Evolutionary conservation across 768 basidiomycete genomes (phyloP).

Genomic region (Boletus rubropictus): DNA sequence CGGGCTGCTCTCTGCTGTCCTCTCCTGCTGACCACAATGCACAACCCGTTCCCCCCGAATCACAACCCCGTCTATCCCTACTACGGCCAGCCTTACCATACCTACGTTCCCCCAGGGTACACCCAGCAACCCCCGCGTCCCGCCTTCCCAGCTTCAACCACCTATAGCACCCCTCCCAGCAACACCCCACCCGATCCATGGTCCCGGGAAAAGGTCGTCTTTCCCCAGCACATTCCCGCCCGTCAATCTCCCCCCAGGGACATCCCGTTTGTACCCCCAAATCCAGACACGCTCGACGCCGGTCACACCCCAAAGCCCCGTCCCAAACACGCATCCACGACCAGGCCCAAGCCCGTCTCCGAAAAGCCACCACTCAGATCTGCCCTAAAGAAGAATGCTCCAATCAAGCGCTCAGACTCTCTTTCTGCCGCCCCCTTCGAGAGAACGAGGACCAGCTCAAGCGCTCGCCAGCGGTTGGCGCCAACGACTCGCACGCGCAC

Average conservation of each 20-base stretch:
- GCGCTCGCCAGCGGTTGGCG: slow-evolving; percentile 27
- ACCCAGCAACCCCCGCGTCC: slow-evolving; percentile 18
- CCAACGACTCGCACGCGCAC: slow-evolving; percentile 33
- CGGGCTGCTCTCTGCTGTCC: neutral
- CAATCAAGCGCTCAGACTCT: slow-evolving; percentile 22
- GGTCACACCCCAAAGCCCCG: slow-evolving; percentile 26
- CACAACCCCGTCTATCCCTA: slow-evolving; percentile 43
- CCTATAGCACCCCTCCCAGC: slow-evolving; percentile 29
- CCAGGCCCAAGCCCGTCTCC: slow-evolving; percentile 18
- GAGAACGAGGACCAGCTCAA: slow-evolving; percentile 41
- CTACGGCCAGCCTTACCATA: slow-evolving; percentile 42
- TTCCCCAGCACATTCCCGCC: slow-evolving; percentile 22
- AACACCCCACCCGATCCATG: slow-evolving; percentile 29
- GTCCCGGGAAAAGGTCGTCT: slow-evolving; percentile 31
- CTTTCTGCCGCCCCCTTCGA: slow-evolving; percentile 26
- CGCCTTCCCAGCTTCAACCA: slow-evolving; percentile 2
- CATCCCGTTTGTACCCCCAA: slow-evolving; percentile 24
- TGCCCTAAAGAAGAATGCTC: slow-evolving; percentile 51
- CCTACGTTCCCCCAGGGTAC: slow-evolving; percentile 30
- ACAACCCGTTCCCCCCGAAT: slow-evolving; percentile 27
- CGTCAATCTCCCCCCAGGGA: slow-evolving; percentile 19
- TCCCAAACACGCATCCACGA: slow-evolving; percentile 33
- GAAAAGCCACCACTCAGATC: slow-evolving; percentile 45
- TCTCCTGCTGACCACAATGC: slow-evolving; percentile 22
- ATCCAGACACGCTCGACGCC: slow-evolving; percentile 16